Evolutionary conservation across 164 flowering plant species (phyloP), one percentile per base, ranked within the genome.

Genomic region (Aristolochia contorta): DNA sequence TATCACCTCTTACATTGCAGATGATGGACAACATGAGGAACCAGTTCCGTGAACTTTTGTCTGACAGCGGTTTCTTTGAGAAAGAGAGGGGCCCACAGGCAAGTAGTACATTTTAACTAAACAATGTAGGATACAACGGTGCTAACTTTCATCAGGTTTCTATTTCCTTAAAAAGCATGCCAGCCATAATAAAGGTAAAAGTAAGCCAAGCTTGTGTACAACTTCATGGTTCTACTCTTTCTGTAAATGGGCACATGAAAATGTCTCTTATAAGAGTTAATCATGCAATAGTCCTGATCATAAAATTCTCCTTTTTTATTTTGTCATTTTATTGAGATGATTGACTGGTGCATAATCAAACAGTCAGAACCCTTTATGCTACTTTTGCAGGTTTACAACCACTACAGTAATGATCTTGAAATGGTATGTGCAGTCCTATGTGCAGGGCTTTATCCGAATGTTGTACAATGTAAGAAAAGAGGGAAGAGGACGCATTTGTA

Each of bases 371-470:
- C 25, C 5, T 16, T 0, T 47, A n/a, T 19, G 20, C 25, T 22
- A 21, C 51, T 55, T 21, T 54, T 69, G 69, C 90, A 90, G 99
- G 87, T 81, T 32, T 93, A 90, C 68, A 90, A 93, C 65, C 82
- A 78, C 33, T 88, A 86, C 71, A 82, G 99, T 58, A 63, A 78
- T 67, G 93, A 93, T 75, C 32, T 90, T 79, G 99, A 88, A 83
- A 85, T 93, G 97, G 86, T 93, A 12, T 81, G 81, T 74, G 99
- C 97, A 22, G 74, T 90, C 47, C 82, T 93, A 15, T 93, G 99
- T 81, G 97, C 99, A 53, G 99, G 99, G 47, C 91, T 93, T 33
- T 93, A 87, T 73, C 99, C 99, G 25, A 93, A 93, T 70, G 96
- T 93, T 21, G 85, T 90, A 64, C 99, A 90, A 64, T 93, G 99